A percentile compares a stretch with the other conserved stretches of the same genome.
Conservation (phyloP, 2,329 filamentous ascomycete genomes). For the Fusarium papillatum region DNA sequence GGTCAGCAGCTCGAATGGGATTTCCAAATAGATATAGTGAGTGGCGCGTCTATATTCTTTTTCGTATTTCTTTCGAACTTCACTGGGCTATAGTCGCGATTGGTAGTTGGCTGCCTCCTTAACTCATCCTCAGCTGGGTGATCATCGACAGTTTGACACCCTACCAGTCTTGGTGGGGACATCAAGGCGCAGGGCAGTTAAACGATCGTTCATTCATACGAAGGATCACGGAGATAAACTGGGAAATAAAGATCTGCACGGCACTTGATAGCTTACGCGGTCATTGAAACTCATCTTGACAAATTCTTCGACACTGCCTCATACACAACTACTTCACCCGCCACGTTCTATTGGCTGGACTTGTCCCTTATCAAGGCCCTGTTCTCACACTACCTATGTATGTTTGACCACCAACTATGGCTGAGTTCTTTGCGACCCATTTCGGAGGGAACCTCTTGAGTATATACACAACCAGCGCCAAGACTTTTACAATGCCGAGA, state of each 20-base stretch:
- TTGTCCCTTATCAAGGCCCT: no score
- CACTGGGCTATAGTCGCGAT: background rate
- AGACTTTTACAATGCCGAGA: background rate
- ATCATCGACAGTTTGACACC: background rate
- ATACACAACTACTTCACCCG: background rate
- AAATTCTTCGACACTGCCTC: background rate
- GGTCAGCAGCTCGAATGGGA: background rate
- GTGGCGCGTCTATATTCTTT: background rate
- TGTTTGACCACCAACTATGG: background rate
- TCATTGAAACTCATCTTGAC: background rate
- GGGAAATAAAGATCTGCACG: background rate
- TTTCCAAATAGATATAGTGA: background rate
- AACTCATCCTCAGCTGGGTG: background rate
- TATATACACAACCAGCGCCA: background rate
- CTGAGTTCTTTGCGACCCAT: background rate
- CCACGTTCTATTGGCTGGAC: no score
- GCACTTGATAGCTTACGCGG: background rate
- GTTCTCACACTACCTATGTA: background rate
- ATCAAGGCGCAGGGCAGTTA: background rate
- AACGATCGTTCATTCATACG: background rate
- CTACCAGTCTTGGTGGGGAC: background rate
- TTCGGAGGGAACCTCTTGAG: background rate
- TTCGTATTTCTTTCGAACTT: background rate
- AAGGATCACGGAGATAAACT: background rate
- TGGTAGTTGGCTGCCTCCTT: background rate